Evolutionary conservation across 75 land plant genomes (phyloP), one percentile per base, ranked within the genome.

Genomic region (Pinus tabuliformis): DNA sequence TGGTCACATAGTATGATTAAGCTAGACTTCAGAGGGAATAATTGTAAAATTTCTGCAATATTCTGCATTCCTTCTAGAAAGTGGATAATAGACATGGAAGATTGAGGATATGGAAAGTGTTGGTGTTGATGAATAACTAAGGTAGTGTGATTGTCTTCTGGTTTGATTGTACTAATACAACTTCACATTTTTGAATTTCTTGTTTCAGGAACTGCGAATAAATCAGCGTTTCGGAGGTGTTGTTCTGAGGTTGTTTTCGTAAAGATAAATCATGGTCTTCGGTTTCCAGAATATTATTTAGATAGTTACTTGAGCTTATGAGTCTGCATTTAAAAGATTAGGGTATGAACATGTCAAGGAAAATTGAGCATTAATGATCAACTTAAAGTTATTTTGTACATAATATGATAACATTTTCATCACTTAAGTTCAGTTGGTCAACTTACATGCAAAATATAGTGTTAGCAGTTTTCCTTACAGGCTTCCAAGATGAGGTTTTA

Each of bases 151-250:
- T 20, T 20, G 71, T 66, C 49, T 49, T 66, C 12, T 39, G 39
- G 71, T 21, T 37, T 68, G 52, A 39, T 68, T 33, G 3, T 70
- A 17, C 68, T 62, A 65, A 33, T 30, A 76, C 3, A 16, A 30
- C 17, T 49, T 49, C 9, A 49, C 11, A 8, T 76, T 65, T 42
- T 66, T 72, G 18, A 36, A 16, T 30, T 68, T 54, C 9, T 57
- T 82, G 61, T 76, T 83, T 64, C 87, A 94, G 97, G 97, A 96
- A 75, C 61, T 96, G 81, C 90, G 95, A 15, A 86, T 96, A 20
- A 89, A 77, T 68, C 91, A 77, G 82, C 92, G 91, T 21, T 94
- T 92, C 82, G 95, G 90, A 11, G 99, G 99, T 14, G 75, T 96
- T 78, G 95, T 89, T 39, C 80, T 96, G 57, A 95, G 92, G 95